A percentile compares a stretch with the other conserved stretches of the same genome.
These are phyloP conservation scores for Boletales sp. DNA, from an alignment of 768 basidiomycete species.

Conservation along the genomic window DNA sequence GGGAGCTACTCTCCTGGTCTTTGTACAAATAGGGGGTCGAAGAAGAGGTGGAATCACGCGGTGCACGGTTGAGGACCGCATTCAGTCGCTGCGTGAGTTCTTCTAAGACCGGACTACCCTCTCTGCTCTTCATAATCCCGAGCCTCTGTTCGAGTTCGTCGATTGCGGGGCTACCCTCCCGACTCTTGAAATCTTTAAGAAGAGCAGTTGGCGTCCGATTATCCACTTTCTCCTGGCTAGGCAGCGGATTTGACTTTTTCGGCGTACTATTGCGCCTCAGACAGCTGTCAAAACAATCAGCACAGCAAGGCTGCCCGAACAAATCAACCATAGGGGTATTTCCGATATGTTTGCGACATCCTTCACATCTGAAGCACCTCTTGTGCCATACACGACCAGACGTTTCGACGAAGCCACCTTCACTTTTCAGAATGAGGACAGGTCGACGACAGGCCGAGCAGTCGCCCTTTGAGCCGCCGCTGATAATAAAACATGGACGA, in stretches of 20 bases:
- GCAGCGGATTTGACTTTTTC: slow-evolving; percentile 36
- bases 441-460: slow-evolving; percentile 67
- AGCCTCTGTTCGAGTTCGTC: slow-evolving; percentile 62
- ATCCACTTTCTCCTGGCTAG: slow-evolving; percentile 25
- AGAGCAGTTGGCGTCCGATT: slow-evolving; percentile 44
- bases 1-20: slow-evolving; percentile 26
- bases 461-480: slow-evolving; percentile 74
- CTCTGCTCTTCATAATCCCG: slow-evolving; percentile 51
- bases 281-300: slow-evolving; percentile 77
- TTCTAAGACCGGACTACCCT: slow-evolving; percentile 52
- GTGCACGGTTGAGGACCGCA: slow-evolving; percentile 36
- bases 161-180: slow-evolving; percentile 57
- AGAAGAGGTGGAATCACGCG: slow-evolving; percentile 27
- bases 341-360: slow-evolving; percentile 70
- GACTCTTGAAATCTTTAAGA: slow-evolving; percentile 39
- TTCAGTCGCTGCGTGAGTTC: slow-evolving; percentile 47
- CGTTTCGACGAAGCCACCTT: slow-evolving; percentile 75
- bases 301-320: slow-evolving; percentile 75
- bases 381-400: slow-evolving; percentile 77
- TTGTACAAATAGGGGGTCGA: slow-evolving; percentile 15
- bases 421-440: slow-evolving; percentile 70
- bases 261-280: slow-evolving; percentile 50
- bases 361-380: slow-evolving; percentile 71
- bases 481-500: slow-evolving; percentile 62
- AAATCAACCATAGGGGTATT: slow-evolving; percentile 78